A percentile compares a stretch with the other conserved stretches of the same genome.
Evolutionary conservation across 345 rosid species (phyloP).

Genomic region (Eucalyptus regnans): DNA sequence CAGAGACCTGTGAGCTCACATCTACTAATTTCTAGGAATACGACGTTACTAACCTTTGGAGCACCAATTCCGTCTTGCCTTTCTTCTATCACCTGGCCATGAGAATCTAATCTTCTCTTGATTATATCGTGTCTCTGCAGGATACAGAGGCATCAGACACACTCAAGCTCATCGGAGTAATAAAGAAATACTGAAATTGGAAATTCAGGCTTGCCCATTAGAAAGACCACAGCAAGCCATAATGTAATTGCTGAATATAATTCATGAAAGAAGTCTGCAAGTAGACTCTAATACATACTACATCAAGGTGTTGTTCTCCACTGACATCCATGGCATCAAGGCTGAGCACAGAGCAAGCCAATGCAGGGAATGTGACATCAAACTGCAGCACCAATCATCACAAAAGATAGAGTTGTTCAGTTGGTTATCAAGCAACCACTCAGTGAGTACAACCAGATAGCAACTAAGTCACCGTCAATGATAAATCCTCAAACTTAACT

Average conservation of each 20-base stretch:
- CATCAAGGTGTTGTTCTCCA: conserved; percentile 95
- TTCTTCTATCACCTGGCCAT: conserved; percentile 69
- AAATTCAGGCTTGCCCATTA: neutral
- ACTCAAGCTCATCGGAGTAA: neutral
- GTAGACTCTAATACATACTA: conserved; percentile 34
- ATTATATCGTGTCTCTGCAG: conserved; percentile 86
- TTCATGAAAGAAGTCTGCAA: neutral
- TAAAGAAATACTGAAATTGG: neutral
- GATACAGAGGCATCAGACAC: neutral
- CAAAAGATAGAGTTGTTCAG: neutral
- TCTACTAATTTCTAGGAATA: neutral
- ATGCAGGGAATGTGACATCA: conserved; percentile 84
- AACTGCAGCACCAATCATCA: conserved; percentile 33
- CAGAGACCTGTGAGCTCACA: neutral
- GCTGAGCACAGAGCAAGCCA: conserved; percentile 88
- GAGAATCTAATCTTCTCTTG: conserved; percentile 69
- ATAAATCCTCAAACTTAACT: neutral
- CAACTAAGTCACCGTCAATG: neutral
- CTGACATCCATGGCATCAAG: conserved; percentile 98
- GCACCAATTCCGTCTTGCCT: conserved; percentile 88
- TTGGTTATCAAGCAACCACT: neutral
- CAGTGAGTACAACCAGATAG: neutral
- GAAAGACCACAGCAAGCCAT: neutral
- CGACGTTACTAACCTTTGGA: conserved; percentile 51
- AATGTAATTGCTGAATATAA: neutral